Conservation (phyloP, 768 basidiomycete genomes). For the Heimioporus sp. region DNA sequence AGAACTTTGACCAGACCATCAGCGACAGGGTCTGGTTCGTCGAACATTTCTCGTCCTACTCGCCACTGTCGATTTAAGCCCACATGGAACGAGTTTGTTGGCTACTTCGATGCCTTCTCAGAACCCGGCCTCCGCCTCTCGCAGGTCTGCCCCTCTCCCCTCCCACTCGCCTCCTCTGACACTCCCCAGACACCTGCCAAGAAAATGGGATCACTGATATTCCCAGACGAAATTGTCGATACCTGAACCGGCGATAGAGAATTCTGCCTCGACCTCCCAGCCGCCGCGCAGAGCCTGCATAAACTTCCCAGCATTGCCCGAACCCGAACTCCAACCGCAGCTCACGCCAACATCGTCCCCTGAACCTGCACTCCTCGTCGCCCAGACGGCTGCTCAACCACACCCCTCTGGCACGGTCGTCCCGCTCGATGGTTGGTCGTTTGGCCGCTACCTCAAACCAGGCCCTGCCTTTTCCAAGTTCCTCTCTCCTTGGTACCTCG, state of each 20-base stretch:
- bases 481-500: constrained; percentile 82
- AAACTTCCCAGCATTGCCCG: too few relatives aligned
- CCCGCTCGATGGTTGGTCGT: constrained; percentile 22
- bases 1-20: constrained; percentile 54
- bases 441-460: constrained; percentile 37
- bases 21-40: constrained; percentile 62
- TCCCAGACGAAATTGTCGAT: constrained; percentile 59
- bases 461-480: constrained; percentile 72
- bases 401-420: constrained; percentile 27
- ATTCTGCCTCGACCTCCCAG: too few relatives aligned
- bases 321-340: not conserved
- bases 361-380: constrained; percentile 7
- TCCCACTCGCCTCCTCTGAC: not conserved
- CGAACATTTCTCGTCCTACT: constrained; percentile 87
- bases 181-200: constrained; percentile 67
- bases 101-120: constrained; percentile 44
- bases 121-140: constrained; percentile 55
- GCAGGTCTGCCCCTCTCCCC: constrained; percentile 45
- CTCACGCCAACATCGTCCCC: constrained; percentile 15
- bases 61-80: constrained; percentile 81
- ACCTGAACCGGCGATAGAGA: constrained; percentile 54
- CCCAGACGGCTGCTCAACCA: constrained; percentile 11
- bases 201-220: constrained; percentile 64
- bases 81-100: constrained; percentile 73
- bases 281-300: too few relatives aligned